phyloP scores from a whole-genome alignment of 2,329 filamentous ascomycete genomes.

The Penicillium sp. region DNA sequence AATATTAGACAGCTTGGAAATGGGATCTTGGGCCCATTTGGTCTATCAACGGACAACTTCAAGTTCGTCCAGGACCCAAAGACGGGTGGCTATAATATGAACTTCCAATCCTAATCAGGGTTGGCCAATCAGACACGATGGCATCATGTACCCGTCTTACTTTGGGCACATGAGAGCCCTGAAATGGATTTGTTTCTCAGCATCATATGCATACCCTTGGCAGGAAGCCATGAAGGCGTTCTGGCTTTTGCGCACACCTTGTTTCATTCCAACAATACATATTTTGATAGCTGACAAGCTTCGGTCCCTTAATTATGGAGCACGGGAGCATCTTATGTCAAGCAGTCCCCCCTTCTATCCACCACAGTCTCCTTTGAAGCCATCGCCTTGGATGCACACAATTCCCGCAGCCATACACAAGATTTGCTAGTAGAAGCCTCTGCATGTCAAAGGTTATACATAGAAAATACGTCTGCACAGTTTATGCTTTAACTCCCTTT shows the following conservation, averaged over 20 bases:
- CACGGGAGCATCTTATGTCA: background rate
- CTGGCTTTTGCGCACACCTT: background rate
- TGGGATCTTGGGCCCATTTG: conserved; percentile 88
- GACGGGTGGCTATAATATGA: conserved; percentile 91
- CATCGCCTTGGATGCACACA: too few relatives aligned
- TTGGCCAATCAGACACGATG: background rate
- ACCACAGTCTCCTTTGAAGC: background rate
- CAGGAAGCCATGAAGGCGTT: conserved; percentile 9
- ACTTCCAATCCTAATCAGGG: conserved; percentile 57
- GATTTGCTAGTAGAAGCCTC: too few relatives aligned
- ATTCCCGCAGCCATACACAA: too few relatives aligned
- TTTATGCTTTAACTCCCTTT: too few relatives aligned
- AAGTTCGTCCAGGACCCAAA: conserved; percentile 89
- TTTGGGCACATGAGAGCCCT: background rate
- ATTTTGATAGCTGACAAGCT: background rate
- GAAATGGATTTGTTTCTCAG: background rate
- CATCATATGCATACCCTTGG: conserved; percentile 3
- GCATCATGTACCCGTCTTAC: background rate
- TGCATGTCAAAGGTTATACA: too few relatives aligned
- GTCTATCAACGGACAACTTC: conserved; percentile 90
- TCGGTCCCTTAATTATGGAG: background rate
- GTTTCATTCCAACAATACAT: background rate
- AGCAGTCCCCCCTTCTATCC: background rate
- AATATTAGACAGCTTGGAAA: conserved; percentile 68
- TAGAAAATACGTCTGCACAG: too few relatives aligned